Base-by-base conservation (phyloP, 768 basidiomycete genomes). In the Boletus speciosus region DNA sequence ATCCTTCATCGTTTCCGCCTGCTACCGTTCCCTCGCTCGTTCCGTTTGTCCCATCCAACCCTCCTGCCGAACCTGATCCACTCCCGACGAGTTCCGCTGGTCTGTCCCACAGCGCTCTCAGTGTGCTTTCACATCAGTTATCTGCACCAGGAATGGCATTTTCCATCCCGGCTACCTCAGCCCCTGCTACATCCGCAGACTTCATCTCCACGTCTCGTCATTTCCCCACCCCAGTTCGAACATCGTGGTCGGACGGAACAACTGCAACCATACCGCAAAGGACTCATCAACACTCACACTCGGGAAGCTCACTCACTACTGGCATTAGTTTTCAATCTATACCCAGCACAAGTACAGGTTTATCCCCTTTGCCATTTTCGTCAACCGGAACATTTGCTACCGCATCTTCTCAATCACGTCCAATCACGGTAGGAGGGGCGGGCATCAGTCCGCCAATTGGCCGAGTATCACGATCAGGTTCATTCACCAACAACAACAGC, bases 401-500 rank as follows among this genome's bases (percentile, higher is more conserved):
- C 29, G 37, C 69, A 51, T 59, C 69, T 49, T 51, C 70, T 48
- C 69, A 63, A 42, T 27, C 63, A 27, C 66, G 56, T 39, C 50
- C 69, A 47, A 27, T 61, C 45, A 35, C 68, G 6, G 49, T 47
- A 34, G 55, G 54, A 42, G 66, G 61, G 0, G 52, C 61, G 0
- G 69, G 67, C 7, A 71, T 70, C 40, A 72, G 66, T 38, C 67
- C 70, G 3, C 67, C 72, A 31, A 72, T 81, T 49, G 81, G 82
- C 32, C 73, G 82, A 54, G 77, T 83, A 73, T 80, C 80, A 39
- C 77, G 81, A 42, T 83, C 82, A 25, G 78, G 81, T 48, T 84
- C 82, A 23, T 74, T 83, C 53, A 79, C 74, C 44, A 78, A 75
- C 32, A 65, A 73, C 54, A 79, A 71, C 54, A 56, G 73, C 4